These are phyloP conservation scores for Leptographium flavum DNA, from an alignment of 2,329 filamentous ascomycete species.

Conservation along the genomic window DNA sequence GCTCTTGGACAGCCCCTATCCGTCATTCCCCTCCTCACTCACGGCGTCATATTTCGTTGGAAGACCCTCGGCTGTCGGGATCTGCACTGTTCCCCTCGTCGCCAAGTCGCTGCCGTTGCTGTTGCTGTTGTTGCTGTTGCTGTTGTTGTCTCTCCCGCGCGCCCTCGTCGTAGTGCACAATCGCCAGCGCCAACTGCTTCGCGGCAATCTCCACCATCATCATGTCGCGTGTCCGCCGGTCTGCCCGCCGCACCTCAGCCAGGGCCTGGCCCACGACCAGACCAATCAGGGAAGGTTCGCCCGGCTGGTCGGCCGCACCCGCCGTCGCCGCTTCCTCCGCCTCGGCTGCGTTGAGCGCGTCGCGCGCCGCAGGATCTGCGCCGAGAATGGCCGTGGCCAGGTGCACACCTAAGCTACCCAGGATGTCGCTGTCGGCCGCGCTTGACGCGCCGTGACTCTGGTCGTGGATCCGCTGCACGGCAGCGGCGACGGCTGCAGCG, in stretches of 20 bases:
- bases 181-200: constrained; percentile 37
- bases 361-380: background rate
- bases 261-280: constrained; percentile 31
- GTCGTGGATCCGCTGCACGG: background rate
- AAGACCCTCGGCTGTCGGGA: background rate
- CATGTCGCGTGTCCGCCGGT: constrained; percentile 29
- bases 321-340: background rate
- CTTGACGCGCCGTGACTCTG: background rate
- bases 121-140: background rate
- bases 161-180: constrained; percentile 32
- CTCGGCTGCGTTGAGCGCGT: background rate
- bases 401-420: constrained; percentile 1
- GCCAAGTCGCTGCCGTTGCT: background rate
- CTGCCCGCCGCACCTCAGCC: constrained; percentile 27
- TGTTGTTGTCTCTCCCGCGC: constrained; percentile 14
- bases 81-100: background rate
- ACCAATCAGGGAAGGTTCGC: constrained; percentile 24
- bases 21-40: too few species aligned
- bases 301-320: constrained; percentile 2
- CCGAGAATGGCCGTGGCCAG: constrained; percentile 5
- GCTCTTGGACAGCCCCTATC: background rate
- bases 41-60: background rate
- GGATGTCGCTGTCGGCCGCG: background rate
- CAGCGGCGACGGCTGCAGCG: constrained; percentile 8
- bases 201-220: constrained; percentile 39